Evolutionary conservation across 177 flowering plant genomes (phyloP), one percentile per base, ranked within the genome.

Genomic region (Vitis hybrid): DNA sequence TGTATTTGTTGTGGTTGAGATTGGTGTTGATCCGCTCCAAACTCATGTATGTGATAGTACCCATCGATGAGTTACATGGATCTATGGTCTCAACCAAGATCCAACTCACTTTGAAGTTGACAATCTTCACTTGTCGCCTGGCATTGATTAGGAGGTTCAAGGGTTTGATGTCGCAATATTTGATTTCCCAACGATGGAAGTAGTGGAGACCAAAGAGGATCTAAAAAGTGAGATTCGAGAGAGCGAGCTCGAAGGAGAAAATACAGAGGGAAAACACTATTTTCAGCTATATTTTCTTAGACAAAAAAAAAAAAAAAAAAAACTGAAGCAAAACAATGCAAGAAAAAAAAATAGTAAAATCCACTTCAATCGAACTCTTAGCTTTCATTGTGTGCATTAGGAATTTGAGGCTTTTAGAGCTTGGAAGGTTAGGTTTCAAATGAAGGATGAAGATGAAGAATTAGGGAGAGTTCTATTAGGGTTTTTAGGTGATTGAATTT

Each of bases 1-100:
- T 0, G 2, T 23, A 23, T 23, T 23, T 65, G 4, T 89, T 89
- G 11, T 86, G 84, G 51, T 87, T 87, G 58, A 82, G 75, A 74
- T 87, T 89, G 2, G 91, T 84, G 56, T 88, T 82, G 63, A 88
- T 86, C 61, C 90, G 60, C 67, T 87, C 90, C 0, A 86, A 88
- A 50, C 88, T 87, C 90, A 87, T 87, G 68, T 88, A 88, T 6
- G 91, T 88, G 6, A 86, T 86, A 14, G 91, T 87, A 19, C 90
- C 87, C 0, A 86, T 84, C 15, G 85, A 80, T 4, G 88, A 84
- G 65, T 84, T 81, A 49, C 89, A 87, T 0, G 82, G 80, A 70
- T 85, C 90, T 84, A 87, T 83, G 9, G 88, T 85, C 69, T 83
- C 83, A 1, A 62, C 78, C 12, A 86, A 70, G 10, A 86, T 69